These are phyloP conservation scores for Tricholoma sp. DNA, from an alignment of 768 basidiomycete species.

Conservation along the genomic window DNA sequence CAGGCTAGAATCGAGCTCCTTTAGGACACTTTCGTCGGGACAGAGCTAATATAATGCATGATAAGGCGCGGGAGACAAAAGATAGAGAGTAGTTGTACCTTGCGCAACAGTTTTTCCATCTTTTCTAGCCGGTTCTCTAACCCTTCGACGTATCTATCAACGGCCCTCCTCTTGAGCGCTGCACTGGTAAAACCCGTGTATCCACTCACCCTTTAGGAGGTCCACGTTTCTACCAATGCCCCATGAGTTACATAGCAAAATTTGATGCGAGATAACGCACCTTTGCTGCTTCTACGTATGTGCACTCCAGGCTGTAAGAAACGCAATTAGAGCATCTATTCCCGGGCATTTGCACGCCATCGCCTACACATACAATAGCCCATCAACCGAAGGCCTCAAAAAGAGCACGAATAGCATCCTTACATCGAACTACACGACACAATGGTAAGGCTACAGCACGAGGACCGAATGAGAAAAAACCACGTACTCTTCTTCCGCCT, in stretches of 20 bases:
- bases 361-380: conserved; percentile 34
- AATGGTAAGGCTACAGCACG: conserved; percentile 3
- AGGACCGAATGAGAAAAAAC: background rate
- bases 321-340: conserved; percentile 67
- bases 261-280: conserved; percentile 27
- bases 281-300: conserved; percentile 67
- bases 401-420: conserved; percentile 15
- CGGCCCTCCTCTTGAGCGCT: background rate
- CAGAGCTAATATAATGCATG: conserved; percentile 41
- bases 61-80: background rate
- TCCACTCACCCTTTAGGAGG: conserved; percentile 53
- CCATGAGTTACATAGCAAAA: background rate
- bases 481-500: conserved; percentile 75
- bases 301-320: conserved; percentile 59
- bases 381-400: background rate
- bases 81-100: conserved; percentile 18
- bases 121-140: conserved; percentile 57
- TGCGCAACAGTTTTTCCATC: conserved; percentile 52
- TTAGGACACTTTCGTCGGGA: conserved; percentile 58
- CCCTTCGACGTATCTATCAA: conserved; percentile 49
- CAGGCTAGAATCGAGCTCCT: conserved; percentile 40
- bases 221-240: conserved; percentile 42
- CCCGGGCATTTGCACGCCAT: conserved; percentile 66
- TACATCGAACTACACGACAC: conserved; percentile 54
- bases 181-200: too few relatives aligned